Conservation (phyloP, 306 rosid genomes). For the Inga laurina region DNA sequence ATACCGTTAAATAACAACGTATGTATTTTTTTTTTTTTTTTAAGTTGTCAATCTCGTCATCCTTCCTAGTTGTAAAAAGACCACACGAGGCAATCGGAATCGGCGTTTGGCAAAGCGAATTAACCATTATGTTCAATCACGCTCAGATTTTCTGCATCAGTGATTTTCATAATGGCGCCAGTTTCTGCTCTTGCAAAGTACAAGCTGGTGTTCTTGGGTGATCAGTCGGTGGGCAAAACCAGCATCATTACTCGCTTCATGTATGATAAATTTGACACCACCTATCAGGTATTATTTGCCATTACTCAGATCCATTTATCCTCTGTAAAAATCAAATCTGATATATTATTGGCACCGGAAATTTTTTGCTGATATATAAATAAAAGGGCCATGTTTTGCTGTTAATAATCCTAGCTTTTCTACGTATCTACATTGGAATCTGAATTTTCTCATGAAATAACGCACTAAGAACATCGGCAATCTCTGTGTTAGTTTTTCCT, state of each 20-base stretch:
- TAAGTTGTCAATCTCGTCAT: background rate
- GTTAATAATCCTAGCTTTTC: background rate
- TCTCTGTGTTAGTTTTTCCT: background rate
- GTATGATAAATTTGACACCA: background rate
- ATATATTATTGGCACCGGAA: background rate
- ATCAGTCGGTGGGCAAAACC: background rate
- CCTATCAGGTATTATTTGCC: background rate
- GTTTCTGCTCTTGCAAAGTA: background rate
- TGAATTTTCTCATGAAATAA: background rate
- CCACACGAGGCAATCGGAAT: background rate
- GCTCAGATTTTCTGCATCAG: background rate
- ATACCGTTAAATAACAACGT: constrained; percentile 16
- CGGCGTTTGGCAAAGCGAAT: no score
- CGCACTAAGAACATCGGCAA: background rate
- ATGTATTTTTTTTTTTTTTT: background rate
- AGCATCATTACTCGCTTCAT: background rate
- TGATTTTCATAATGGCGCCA: background rate
- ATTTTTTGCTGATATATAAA: background rate
- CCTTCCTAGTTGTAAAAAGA: background rate
- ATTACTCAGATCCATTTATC: constrained; percentile 27
- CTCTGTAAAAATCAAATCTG: constrained; percentile 5
- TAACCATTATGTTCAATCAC: background rate
- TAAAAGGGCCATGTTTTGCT: background rate
- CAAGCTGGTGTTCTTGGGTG: background rate
- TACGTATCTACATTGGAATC: background rate